Conservation (phyloP, 2,329 filamentous ascomycete species). For the Clarireedia sp. region DNA sequence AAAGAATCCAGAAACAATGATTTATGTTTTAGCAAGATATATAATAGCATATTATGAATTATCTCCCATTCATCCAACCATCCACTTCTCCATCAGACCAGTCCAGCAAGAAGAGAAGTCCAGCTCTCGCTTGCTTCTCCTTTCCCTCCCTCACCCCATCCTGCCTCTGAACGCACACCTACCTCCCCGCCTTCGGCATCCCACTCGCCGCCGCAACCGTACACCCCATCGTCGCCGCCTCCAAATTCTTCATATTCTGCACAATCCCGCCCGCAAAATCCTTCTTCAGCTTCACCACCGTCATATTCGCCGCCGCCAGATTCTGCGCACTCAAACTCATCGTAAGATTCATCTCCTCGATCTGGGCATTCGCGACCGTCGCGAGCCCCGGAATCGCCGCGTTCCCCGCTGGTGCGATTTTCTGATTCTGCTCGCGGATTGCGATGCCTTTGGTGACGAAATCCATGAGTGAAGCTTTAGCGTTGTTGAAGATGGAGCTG, state of each 20-base stretch:
- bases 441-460: slow-evolving; percentile 20
- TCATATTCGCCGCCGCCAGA: slow-evolving; percentile 7
- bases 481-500: slow-evolving; percentile 11
- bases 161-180: no score
- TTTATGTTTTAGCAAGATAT: no score
- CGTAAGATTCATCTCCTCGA: slow-evolving; percentile 17
- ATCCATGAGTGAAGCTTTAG: slow-evolving; percentile 13
- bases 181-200: background rate
- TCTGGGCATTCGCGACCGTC: slow-evolving; percentile 18
- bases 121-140: no score
- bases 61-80: no score
- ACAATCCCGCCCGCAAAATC: slow-evolving; percentile 19
- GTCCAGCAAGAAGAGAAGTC: no score
- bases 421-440: slow-evolving; percentile 22
- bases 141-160: no score
- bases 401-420: slow-evolving; percentile 19
- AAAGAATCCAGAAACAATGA: no score
- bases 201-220: background rate
- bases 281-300: slow-evolving; percentile 14
- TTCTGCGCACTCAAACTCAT: slow-evolving; percentile 11
- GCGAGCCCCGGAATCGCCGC: slow-evolving; percentile 16
- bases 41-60: no score
- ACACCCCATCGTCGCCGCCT: slow-evolving; percentile 7
- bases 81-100: no score
- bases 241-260: slow-evolving; percentile 21